phyloP scores from a whole-genome alignment of 2,329 filamentous ascomycete genomes.

The Claviceps sp. region DNA sequence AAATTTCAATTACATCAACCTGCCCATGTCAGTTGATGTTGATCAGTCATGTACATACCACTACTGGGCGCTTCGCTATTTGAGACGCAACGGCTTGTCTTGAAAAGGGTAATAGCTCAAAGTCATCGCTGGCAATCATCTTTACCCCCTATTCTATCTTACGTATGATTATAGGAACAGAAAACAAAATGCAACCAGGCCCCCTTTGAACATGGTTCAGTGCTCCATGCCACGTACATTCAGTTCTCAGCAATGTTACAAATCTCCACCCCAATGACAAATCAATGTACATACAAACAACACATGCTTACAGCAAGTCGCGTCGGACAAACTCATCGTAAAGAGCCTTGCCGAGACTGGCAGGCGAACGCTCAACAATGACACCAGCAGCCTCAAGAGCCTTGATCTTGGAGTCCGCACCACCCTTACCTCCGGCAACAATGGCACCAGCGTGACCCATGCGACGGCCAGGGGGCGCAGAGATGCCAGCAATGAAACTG shows the following conservation, averaged over 20 bases:
- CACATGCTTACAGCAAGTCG: conserved; percentile 64
- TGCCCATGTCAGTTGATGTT: not conserved
- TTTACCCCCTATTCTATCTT: conserved; percentile 19
- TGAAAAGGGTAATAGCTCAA: not conserved
- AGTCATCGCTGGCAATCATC: conserved; percentile 3
- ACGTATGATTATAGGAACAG: conserved; percentile 17
- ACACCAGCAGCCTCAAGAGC: conserved; percentile 84
- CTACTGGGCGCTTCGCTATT: too few relatives aligned
- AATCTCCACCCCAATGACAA: not conserved
- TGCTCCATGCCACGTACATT: conserved; percentile 11
- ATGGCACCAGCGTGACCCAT: conserved; percentile 99
- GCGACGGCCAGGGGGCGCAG: conserved; percentile 83
- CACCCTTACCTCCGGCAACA: conserved; percentile 93
- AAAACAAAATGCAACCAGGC: conserved; percentile 10
- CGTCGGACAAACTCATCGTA: conserved; percentile 92
- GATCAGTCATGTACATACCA: not conserved
- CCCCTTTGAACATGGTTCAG: conserved; percentile 10
- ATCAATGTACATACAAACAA: conserved; percentile 4
- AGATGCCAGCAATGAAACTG: conserved; percentile 97
- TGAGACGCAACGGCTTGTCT: not conserved
- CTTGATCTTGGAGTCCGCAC: conserved; percentile 94
- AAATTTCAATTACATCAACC: not conserved
- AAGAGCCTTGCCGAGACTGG: conserved; percentile 81
- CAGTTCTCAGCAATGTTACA: conserved; percentile 4
- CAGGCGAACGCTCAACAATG: conserved; percentile 89